phyloP scores from a whole-genome alignment of 148 eudicot species.

The Diospyros lotus region DNA sequence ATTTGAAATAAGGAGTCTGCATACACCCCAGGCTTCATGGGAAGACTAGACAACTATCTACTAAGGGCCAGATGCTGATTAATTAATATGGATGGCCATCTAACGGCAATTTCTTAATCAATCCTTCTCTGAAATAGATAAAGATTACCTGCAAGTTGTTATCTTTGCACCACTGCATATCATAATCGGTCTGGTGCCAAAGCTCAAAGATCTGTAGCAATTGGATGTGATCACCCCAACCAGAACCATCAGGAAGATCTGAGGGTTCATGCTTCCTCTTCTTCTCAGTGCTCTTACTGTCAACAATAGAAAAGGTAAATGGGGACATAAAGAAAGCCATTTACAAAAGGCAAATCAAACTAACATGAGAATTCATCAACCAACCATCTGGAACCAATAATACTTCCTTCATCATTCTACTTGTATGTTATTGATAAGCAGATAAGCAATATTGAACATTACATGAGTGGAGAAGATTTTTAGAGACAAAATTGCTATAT shows the following conservation, averaged over 20 bases:
- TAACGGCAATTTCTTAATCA: neutral
- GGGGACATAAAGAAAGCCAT: neutral
- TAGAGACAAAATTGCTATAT: neutral
- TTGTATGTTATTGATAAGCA: neutral
- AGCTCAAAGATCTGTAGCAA: conserved; percentile 79
- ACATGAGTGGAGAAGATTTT: neutral
- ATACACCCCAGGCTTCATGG: neutral
- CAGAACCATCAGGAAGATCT: conserved; percentile 86
- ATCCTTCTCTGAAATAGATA: neutral
- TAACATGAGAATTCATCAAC: too few relatives aligned
- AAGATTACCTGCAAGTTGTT: conserved; percentile 71
- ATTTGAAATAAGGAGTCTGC: neutral
- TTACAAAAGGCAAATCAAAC: neutral
- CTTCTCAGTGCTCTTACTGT: conserved; percentile 69
- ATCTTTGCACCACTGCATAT: conserved; percentile 81
- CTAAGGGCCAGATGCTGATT: neutral
- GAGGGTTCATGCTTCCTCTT: conserved; percentile 73
- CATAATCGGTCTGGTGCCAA: conserved; percentile 72
- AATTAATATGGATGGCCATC: neutral
- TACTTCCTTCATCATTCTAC: too few relatives aligned
- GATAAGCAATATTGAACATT: neutral
- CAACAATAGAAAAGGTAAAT: neutral
- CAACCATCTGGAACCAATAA: too few relatives aligned
- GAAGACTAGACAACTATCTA: neutral
- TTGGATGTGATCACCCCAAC: conserved; percentile 94